Base-by-base conservation (phyloP, 495 filamentous ascomycete genomes). In the Viridothelium virens region DNA sequence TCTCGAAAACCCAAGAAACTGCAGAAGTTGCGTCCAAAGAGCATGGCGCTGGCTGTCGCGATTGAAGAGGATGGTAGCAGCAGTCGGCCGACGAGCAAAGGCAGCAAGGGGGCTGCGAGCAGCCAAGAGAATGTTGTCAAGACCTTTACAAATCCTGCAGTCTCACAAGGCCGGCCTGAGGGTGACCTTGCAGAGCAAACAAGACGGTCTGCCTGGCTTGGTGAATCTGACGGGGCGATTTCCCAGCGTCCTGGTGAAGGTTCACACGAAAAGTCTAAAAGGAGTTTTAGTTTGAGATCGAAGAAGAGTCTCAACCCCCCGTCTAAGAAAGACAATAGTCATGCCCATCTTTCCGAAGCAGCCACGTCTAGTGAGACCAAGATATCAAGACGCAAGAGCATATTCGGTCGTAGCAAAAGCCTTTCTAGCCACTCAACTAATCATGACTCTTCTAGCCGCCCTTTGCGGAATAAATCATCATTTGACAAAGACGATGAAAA, bases 401-500 rank as follows among this genome's bases (percentile, higher is more conserved):
- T 59, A 10, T 59, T 59, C 31, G 6, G 18, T 14, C 53, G 53
- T 7, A 7, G 53, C 53, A 59, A 59, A 36, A 59, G 53, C 14
- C 31, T 31, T 9, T 4, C 53, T n/a, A 18, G 53, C 25, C 53
- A 18, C 25, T 53, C 53, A 3, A 59, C 18, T 9, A 36, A 59
- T 3, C 31, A 36, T 10, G 53, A 59, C 53, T 11, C 31, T 36
- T 34, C 18, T 59, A 31, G 18, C 5, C 53, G 14, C 53, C 18
- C 53, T 10, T 59, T 36, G 14, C 53, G 25, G 7, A 36, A 59
- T 10, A 59, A 59, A 14, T n/a, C 5, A 5, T 59, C 53, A 7
- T 36, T 33, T 36, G 63, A 67, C 25, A 53, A 65, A 37, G 67
- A 66, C 31, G 18, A 61, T 36, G 66, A 69, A 56, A 36, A 18